Conservation (phyloP, 139 green algal genomes). For the Desmodesmus armatus region DNA sequence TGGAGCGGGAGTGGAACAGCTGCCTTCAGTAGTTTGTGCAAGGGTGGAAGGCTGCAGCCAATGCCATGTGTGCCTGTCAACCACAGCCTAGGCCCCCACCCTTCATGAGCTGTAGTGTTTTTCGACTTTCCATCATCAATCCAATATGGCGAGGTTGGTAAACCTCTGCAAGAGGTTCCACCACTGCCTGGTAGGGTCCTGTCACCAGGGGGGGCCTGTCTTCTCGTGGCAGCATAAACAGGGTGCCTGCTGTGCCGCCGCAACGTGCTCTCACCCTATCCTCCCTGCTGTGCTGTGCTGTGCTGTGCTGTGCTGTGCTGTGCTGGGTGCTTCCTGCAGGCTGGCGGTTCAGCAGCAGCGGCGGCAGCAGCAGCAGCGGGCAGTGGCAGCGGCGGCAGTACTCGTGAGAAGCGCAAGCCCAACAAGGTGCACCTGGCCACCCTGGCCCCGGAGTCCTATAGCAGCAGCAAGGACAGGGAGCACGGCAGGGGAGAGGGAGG, state of each 20-base stretch:
- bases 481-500: not conserved
- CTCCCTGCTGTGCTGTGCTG: not conserved
- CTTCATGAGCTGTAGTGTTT: too few species aligned
- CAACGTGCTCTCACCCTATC: not conserved
- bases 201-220: not conserved
- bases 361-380: conserved; percentile 36
- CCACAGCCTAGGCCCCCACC: too few species aligned
- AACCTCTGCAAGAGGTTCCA: too few species aligned
- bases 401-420: conserved; percentile 50
- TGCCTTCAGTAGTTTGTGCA: too few species aligned
- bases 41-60: too few species aligned
- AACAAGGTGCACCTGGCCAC: conserved; percentile 52
- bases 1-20: too few species aligned
- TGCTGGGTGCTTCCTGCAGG: not conserved
- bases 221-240: not conserved
- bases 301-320: not conserved
- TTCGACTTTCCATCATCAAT: too few species aligned
- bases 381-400: not conserved
- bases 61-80: too few species aligned
- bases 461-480: conserved; percentile 16
- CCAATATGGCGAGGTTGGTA: too few species aligned
- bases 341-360: not conserved
- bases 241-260: not conserved
- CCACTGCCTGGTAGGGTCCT: not conserved
- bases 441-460: conserved; percentile 45